A percentile compares a stretch with the other conserved stretches of the same genome.
Conservation (phyloP, 2,329 filamentous ascomycete species). For the Geosmithia flava region DNA sequence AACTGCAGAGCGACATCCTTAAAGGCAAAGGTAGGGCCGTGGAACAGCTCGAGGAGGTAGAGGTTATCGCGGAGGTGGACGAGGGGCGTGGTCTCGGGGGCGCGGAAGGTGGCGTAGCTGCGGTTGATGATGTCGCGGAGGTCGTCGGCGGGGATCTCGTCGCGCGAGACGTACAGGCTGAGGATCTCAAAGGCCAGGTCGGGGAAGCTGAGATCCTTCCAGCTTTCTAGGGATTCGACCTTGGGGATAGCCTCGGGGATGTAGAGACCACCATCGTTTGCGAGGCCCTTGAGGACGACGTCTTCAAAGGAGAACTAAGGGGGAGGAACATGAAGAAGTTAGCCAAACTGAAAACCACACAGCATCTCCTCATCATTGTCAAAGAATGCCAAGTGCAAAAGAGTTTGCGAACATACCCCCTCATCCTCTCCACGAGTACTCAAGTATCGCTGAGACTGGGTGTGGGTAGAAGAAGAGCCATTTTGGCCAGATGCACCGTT, state of each 20-base stretch:
- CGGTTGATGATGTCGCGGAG: slow-evolving; percentile 72
- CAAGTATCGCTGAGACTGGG: slow-evolving; percentile 34
- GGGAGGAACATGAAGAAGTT: neutral
- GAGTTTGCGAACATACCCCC: slow-evolving; percentile 22
- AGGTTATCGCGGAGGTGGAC: slow-evolving; percentile 65
- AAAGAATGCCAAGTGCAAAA: neutral
- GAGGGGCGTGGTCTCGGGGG: slow-evolving; percentile 64
- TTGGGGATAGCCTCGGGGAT: slow-evolving; percentile 72
- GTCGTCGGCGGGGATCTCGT: slow-evolving; percentile 71
- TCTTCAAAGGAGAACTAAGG: slow-evolving; percentile 75
- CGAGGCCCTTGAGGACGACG: slow-evolving; percentile 80
- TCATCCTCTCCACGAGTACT: slow-evolving; percentile 37
- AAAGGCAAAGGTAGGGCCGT: slow-evolving; percentile 90
- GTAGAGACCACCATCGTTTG: slow-evolving; percentile 77
- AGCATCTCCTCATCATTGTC: neutral
- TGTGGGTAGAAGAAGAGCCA: slow-evolving; percentile 23
- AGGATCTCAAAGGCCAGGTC: slow-evolving; percentile 79
- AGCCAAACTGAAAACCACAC: neutral
- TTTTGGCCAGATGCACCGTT: slow-evolving; percentile 10
- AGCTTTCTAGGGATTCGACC: slow-evolving; percentile 41
- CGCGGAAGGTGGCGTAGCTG: slow-evolving; percentile 84
- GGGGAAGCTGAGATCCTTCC: slow-evolving; percentile 67
- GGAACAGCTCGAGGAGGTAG: slow-evolving; percentile 86
- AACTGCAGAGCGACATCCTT: slow-evolving; percentile 93
- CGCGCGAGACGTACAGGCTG: slow-evolving; percentile 71